Evolutionary conservation across 2,329 filamentous ascomycete species (phyloP).

Genomic region (Talaromyces sp.): DNA sequence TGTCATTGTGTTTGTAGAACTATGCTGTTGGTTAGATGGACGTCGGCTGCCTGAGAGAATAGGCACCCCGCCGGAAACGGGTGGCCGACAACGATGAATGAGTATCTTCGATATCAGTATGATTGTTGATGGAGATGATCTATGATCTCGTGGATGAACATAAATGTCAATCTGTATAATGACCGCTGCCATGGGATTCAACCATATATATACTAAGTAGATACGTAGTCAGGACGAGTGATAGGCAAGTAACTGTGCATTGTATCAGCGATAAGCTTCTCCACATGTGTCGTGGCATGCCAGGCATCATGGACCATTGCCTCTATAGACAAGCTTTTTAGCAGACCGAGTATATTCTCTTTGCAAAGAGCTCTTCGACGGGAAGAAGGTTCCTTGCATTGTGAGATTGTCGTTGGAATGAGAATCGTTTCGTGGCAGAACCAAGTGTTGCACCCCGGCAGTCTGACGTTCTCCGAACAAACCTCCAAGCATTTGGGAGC

Average conservation of each 20-base stretch:
- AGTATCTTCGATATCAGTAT: background rate
- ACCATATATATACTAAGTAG: background rate
- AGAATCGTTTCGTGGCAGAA: slow-evolving; percentile 1
- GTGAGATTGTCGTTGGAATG: background rate
- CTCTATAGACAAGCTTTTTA: background rate
- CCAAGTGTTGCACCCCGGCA: slow-evolving; percentile 30
- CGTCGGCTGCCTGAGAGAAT: slow-evolving; percentile 1
- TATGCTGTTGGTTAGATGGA: background rate
- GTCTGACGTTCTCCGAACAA: slow-evolving; percentile 35
- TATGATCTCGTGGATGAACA: too few species aligned
- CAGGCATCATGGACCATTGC: background rate
- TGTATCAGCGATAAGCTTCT: slow-evolving; percentile 6
- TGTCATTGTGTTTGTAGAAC: background rate
- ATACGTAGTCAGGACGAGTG: background rate
- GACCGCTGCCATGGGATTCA: background rate
- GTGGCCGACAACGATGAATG: background rate
- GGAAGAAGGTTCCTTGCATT: background rate
- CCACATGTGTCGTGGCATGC: background rate
- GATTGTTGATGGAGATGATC: background rate
- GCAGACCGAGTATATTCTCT: background rate
- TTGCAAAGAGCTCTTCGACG: too few species aligned
- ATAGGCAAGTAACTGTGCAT: background rate
- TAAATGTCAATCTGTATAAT: too few species aligned
- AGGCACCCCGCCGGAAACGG: slow-evolving; percentile 13
- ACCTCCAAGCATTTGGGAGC: slow-evolving; percentile 19